Conservation (phyloP, 176 grass and related monocot genomes). For the Paspalum vaginatum region DNA sequence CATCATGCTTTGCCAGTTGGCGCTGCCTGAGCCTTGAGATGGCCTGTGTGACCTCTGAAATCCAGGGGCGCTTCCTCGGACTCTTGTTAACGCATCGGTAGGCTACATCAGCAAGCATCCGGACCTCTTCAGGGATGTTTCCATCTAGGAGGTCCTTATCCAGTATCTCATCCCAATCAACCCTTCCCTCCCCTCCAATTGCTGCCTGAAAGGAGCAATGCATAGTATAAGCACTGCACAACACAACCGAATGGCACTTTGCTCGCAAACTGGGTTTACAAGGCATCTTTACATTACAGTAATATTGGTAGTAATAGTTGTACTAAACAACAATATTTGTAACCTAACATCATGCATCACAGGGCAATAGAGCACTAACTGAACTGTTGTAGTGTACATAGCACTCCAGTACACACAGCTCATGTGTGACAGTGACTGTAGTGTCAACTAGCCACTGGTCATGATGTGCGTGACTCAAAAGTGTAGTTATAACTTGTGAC, state of each 20-base stretch:
- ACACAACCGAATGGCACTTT: background rate
- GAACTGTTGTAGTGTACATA: background rate
- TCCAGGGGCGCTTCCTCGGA: conserved; percentile 81
- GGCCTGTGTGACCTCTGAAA: conserved; percentile 70
- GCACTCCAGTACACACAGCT: background rate
- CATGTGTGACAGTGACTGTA: background rate
- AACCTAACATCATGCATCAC: background rate
- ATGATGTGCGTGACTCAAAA: background rate
- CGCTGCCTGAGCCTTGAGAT: conserved; percentile 74
- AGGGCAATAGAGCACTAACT: background rate
- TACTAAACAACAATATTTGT: background rate
- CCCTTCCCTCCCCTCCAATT: conserved; percentile 74
- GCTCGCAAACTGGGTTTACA: background rate
- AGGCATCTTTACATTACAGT: background rate
- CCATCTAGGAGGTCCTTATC: conserved; percentile 71
- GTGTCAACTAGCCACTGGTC: background rate
- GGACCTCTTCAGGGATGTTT: conserved; percentile 65
- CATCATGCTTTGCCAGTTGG: conserved; percentile 52
- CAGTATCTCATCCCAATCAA: conserved; percentile 86
- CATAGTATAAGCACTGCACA: conserved; percentile 7
- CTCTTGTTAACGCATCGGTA: conserved; percentile 81
- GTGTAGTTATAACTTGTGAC: background rate
- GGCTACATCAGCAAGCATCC: conserved; percentile 78
- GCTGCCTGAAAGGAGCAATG: conserved; percentile 61
- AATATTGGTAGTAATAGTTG: conserved; percentile 14